Evolutionary conservation across 495 filamentous ascomycete genomes (phyloP), one percentile per base, ranked within the genome.

Genomic region (Aspergillus leporis): DNA sequence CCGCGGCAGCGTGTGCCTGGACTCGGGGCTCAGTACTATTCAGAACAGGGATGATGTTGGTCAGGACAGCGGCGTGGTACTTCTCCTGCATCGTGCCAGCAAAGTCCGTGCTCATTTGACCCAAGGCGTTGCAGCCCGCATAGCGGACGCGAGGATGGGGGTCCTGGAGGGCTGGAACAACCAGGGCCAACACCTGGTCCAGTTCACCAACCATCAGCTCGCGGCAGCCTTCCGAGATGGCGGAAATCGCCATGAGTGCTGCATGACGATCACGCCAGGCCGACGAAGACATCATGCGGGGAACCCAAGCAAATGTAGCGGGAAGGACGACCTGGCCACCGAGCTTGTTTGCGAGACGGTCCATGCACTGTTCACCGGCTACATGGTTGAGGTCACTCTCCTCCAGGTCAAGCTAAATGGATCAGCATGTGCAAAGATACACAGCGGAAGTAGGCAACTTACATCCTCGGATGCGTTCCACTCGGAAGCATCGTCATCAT

Each of bases 101-200:
- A 70, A 99, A 99, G 72, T 99, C 95, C 10, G 95, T 99, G 74
- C 95, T 98, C 95, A 99, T 99, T 72, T 99, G 95, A 14, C 95
- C 95, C 23, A 99, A 79, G n/a, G 95, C 95, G 70, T 99, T 98
- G 78, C 95, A 99, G 36, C 93, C 95, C 31, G 95, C 95, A 86
- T 95, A 99, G 55, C 94, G 89, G 50, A 99, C 95, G 58, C 95
- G 90, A 21, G 95, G 91, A 69, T 98, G 95, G 41, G 88, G 81
- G 62, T 98, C 93, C 60, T 87, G 85, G n/a, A 99, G 82, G 50
- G 93, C 90, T 14, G 95, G 95, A 41, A 97, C 85, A 41, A 99
- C 94, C 23, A 98, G 81, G 49, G 93, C 92, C 58, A 99, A 80
- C 22, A 99, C 93, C 70, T 97, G 91, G 68, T 90, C 90, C 4